Percentiles rank a stretch among this genome's conserved stretches.
phyloP scores from a whole-genome alignment of 2,329 filamentous ascomycete species.

The Penicillium sp. region DNA sequence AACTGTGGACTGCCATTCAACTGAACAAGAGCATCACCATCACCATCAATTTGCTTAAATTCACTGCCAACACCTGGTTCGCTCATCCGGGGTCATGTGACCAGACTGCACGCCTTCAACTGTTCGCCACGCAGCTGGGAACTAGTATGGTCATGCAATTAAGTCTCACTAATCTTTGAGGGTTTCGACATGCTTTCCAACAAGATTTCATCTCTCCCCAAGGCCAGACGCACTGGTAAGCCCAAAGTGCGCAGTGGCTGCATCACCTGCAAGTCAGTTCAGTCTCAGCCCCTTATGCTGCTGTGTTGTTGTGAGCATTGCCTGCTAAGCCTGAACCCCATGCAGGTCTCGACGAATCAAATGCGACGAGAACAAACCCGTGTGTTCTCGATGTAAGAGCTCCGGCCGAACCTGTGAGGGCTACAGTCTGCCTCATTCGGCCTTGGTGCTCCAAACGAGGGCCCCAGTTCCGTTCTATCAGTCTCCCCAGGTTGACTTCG shows the following conservation, averaged over 20 bases:
- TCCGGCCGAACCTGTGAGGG: neutral
- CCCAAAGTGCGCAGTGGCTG: neutral
- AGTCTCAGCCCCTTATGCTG: neutral
- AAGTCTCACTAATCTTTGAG: too few relatives aligned
- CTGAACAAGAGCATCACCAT: too few relatives aligned
- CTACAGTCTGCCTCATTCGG: neutral
- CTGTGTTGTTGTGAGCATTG: too few relatives aligned
- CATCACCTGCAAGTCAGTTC: neutral
- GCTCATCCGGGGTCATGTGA: too few relatives aligned
- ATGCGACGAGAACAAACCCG: neutral
- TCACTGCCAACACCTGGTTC: too few relatives aligned
- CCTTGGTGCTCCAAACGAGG: neutral
- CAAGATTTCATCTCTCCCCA: neutral
- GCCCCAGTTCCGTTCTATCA: neutral
- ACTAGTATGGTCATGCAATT: too few relatives aligned
- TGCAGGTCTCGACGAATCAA: neutral
- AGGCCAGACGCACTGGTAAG: neutral
- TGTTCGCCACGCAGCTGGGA: too few relatives aligned
- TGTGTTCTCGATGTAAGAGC: neutral
- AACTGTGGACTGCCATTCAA: too few relatives aligned
- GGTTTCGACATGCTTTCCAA: neutral
- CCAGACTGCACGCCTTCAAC: too few relatives aligned
- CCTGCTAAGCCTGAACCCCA: too few relatives aligned
- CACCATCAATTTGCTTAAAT: too few relatives aligned
- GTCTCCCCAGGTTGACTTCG: neutral